Percentiles rank a stretch among this genome's conserved stretches.
Conservation (phyloP, 164 flowering plant species). For the Hamamelis virginiana region DNA sequence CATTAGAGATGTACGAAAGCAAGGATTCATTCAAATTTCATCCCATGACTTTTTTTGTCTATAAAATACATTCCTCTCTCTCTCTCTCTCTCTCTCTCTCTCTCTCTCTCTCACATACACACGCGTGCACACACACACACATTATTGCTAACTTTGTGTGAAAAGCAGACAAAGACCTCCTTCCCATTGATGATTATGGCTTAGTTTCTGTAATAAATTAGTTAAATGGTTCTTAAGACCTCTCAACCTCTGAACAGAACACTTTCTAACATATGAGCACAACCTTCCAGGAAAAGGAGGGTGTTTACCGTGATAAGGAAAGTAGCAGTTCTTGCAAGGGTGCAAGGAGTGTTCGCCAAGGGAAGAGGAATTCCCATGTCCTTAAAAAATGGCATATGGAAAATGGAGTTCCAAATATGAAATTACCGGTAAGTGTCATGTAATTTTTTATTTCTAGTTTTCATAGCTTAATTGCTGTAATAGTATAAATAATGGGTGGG, state of each 20-base stretch:
- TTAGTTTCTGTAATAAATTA: not conserved
- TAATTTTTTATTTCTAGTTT: not conserved
- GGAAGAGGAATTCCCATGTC: not conserved
- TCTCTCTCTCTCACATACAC: no score
- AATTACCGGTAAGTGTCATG: not conserved
- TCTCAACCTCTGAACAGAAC: not conserved
- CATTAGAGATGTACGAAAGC: no score
- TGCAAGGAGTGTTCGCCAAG: not conserved
- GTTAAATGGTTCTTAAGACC: not conserved
- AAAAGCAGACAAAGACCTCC: not conserved
- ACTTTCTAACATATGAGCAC: not conserved
- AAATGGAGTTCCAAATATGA: not conserved
- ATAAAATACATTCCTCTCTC: no score
- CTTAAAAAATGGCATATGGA: not conserved
- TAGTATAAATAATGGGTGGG: no score
- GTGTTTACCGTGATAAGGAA: not conserved
- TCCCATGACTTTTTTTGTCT: no score
- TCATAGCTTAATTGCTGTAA: not conserved
- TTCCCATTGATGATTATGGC: not conserved
- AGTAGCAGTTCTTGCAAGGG: constrained; percentile 2
- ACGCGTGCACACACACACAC: no score
- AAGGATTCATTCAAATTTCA: no score
- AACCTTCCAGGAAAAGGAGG: constrained; percentile 3
- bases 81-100: no score
- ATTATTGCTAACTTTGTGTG: not conserved